phyloP scores from a whole-genome alignment of 2,329 filamentous ascomycete species.

The Neurospora sp. region DNA sequence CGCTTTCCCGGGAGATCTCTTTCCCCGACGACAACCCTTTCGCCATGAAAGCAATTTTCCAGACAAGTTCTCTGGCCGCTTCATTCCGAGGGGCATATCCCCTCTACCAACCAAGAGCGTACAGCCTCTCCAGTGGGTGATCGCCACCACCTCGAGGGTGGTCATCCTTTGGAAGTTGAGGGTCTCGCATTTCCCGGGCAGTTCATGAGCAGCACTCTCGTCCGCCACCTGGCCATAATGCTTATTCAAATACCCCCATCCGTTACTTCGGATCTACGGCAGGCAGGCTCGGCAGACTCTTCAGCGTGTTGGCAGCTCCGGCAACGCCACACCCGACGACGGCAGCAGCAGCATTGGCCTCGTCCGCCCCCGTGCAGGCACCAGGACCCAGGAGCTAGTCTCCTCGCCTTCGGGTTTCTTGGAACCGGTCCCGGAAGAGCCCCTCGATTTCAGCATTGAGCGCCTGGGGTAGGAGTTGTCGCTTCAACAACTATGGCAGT shows the following conservation, averaged over 20 bases:
- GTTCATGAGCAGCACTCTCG: background rate
- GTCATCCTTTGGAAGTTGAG: too few species aligned
- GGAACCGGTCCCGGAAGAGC: background rate
- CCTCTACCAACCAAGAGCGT: too few species aligned
- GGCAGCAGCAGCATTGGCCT: too few species aligned
- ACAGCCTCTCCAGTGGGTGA: too few species aligned
- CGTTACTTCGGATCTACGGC: slow-evolving; percentile 7
- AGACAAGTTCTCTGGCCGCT: too few species aligned
- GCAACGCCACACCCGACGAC: background rate
- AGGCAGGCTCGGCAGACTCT: slow-evolving; percentile 19
- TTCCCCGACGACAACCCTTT: background rate
- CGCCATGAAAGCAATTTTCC: background rate
- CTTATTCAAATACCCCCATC: background rate
- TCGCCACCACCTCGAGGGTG: too few species aligned
- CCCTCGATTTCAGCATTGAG: background rate
- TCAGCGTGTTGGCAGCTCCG: slow-evolving; percentile 17
- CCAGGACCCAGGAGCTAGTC: too few species aligned
- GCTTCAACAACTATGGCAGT: background rate
- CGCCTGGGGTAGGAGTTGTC: background rate
- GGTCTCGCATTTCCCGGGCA: background rate
- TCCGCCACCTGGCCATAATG: background rate
- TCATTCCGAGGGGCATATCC: too few species aligned
- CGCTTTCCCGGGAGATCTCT: too few species aligned
- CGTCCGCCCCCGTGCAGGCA: too few species aligned
- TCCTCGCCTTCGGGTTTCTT: background rate